phyloP scores from a whole-genome alignment of 352 stramenopile species.

The Pythium periplocum region DNA sequence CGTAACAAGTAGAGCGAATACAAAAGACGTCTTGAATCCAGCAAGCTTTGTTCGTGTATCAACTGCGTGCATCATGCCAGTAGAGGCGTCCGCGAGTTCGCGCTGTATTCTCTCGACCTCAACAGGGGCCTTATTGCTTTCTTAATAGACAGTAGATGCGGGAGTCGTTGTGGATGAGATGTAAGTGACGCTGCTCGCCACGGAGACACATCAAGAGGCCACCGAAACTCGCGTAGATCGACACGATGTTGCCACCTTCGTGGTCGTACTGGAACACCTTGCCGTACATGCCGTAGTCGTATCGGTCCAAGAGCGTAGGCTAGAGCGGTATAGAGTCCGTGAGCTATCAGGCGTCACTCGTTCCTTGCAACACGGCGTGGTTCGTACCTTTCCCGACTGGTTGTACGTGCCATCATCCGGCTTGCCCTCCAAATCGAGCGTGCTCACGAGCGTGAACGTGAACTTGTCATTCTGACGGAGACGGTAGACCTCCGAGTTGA shows the following conservation, averaged over 20 bases:
- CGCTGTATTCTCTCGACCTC: not conserved
- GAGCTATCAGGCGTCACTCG: not conserved
- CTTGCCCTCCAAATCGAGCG: slow-evolving; percentile 94
- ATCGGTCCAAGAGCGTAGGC: slow-evolving; percentile 94
- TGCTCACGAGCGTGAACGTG: slow-evolving; percentile 94
- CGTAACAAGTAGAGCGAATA: too few relatives aligned
- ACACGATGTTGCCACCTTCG: slow-evolving; percentile 90
- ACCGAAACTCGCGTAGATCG: slow-evolving; percentile 95
- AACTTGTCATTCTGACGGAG: slow-evolving; percentile 96
- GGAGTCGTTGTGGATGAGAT: slow-evolving; percentile 96
- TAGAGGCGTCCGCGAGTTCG: too few relatives aligned
- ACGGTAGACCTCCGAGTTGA: slow-evolving; percentile 97
- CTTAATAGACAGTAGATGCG: slow-evolving; percentile 91
- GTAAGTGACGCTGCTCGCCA: slow-evolving; percentile 95
- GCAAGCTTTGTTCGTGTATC: too few relatives aligned
- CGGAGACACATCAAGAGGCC: slow-evolving; percentile 97
- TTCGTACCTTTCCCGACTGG: slow-evolving; percentile 81
- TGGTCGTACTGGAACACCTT: slow-evolving; percentile 97
- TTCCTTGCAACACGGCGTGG: not conserved
- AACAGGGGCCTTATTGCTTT: slow-evolving; percentile 59
- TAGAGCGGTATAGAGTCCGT: slow-evolving; percentile 11
- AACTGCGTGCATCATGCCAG: too few relatives aligned
- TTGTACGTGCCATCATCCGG: slow-evolving; percentile 94
- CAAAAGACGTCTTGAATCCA: too few relatives aligned
- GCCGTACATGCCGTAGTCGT: slow-evolving; percentile 99